Evolutionary conservation across 768 basidiomycete species (phyloP).

Genomic region (Lactarius indigo): DNA sequence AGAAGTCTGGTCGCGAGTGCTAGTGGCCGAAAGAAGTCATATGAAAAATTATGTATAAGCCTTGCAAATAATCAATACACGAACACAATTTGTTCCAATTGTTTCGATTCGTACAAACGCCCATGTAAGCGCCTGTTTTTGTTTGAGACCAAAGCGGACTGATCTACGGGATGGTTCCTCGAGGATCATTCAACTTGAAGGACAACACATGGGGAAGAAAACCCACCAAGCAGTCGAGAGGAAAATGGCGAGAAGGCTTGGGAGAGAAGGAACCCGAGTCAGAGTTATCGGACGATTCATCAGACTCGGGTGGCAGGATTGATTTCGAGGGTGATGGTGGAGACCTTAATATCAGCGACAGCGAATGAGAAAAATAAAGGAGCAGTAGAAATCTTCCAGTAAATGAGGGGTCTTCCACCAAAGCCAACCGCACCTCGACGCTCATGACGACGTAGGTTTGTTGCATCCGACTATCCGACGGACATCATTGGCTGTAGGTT

Average conservation of each 20-base stretch:
- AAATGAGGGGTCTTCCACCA: conserved; percentile 27
- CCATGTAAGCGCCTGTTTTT: too few relatives aligned
- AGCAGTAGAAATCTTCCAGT: conserved; percentile 22
- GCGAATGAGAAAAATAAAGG: conserved; percentile 62
- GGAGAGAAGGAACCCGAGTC: conserved; percentile 56
- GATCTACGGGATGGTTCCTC: conserved; percentile 52
- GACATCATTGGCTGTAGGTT: conserved; percentile 59
- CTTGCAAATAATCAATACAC: too few relatives aligned
- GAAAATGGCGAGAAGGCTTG: conserved; percentile 69
- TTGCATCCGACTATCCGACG: neutral
- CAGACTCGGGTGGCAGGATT: conserved; percentile 72
- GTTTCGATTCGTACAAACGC: too few relatives aligned
- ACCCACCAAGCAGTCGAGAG: conserved; percentile 43
- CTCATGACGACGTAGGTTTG: conserved; percentile 71
- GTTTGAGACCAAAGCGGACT: neutral
- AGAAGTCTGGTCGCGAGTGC: too few relatives aligned
- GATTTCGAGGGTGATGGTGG: conserved; percentile 69
- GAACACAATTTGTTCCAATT: too few relatives aligned
- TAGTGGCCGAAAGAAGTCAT: too few relatives aligned
- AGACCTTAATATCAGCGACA: conserved; percentile 76
- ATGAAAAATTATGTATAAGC: too few relatives aligned
- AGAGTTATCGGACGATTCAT: conserved; percentile 52
- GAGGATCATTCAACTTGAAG: conserved; percentile 88
- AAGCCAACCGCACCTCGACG: conserved; percentile 49
- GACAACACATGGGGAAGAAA: conserved; percentile 63